Evolutionary conservation across 495 filamentous ascomycete genomes (phyloP).

Genomic region (Penicillium macrosclerotiorum): DNA sequence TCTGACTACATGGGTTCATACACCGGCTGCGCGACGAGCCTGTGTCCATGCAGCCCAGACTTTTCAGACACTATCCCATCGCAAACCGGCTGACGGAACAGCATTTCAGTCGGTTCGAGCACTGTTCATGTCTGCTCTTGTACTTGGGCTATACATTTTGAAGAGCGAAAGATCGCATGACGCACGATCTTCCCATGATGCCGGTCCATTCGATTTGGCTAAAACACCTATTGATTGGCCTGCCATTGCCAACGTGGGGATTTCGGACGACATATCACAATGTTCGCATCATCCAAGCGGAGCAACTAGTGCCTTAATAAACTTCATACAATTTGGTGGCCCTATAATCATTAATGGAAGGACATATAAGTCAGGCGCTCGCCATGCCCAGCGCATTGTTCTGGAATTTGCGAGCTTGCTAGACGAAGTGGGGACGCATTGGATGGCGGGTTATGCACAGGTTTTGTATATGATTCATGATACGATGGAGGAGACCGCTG

Average conservation of each 20-base stretch:
- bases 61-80: conserved; percentile 6
- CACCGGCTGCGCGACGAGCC: conserved; percentile 5
- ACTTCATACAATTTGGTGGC: conserved; percentile 7
- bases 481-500: not conserved
- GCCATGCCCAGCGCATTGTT: conserved; percentile 10
- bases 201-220: not conserved
- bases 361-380: conserved; percentile 3
- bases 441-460: conserved; percentile 12
- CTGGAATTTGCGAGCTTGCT: conserved; percentile 11
- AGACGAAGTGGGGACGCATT: conserved; percentile 12
- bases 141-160: conserved; percentile 8
- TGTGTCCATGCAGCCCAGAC: conserved; percentile 13
- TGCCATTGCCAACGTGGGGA: conserved; percentile 1
- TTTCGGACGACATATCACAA: not conserved
- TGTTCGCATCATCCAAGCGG: not conserved
- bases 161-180: not conserved
- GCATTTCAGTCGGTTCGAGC: conserved; percentile 13
- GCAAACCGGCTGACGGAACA: conserved; percentile 14
- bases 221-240: conserved; percentile 7
- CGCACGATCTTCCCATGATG: not conserved
- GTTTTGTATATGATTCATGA: conserved; percentile 13
- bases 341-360: conserved; percentile 8
- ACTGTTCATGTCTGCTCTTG: conserved; percentile 9
- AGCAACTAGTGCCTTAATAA: not conserved
- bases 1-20: not conserved